Evolutionary conservation across 176 grass and related monocot species (phyloP), one percentile per base, ranked within the genome.

Genomic region (Ananas comosus): DNA sequence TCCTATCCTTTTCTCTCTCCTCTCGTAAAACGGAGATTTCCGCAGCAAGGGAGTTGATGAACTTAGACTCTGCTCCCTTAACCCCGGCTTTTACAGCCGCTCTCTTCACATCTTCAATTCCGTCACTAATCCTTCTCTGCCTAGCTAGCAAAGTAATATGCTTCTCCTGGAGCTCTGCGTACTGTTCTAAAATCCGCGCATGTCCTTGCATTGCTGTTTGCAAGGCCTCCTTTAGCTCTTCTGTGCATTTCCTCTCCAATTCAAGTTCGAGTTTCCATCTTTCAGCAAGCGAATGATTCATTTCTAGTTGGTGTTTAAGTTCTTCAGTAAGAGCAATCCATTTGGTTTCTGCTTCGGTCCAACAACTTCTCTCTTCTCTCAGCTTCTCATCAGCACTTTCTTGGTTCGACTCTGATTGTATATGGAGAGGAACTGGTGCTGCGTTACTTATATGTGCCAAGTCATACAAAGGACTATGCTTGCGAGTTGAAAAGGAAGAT

Each of bases 101-200:
- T 51, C 63, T 90, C 72, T 93, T 99, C 25, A 83, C 78, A 51
- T 93, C 94, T 57, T 99, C 90, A 61, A 93, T 72, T 51, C 87
- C 94, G 61, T 99, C 89, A 54, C 82, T 77, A 67, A 91, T 99
- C 69, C 76, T 85, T 67, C 87, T 80, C 48, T 99, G 85, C 72
- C 79, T 80, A 13, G 80, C 80, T 78, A 88, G 87, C 57, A 99
- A 78, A 64, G 72, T 23, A 77, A 90, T 90, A 76, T 99, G 94
- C 57, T 87, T 99, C 80, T 99, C 94, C 79, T 99, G 86, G 65
- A 99, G 87, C 75, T 99, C 94, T 69, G 89, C 89, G 50, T 99
- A 99, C 72, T 99, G 94, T 66, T 99, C 94, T 51, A 99, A 57
- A 64, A 93, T 88, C 72, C 90, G 86, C n/a, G 87, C 87, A 75